Evolutionary conservation across 495 filamentous ascomycete species (phyloP).

Genomic region (Aspergillus nidulans): DNA sequence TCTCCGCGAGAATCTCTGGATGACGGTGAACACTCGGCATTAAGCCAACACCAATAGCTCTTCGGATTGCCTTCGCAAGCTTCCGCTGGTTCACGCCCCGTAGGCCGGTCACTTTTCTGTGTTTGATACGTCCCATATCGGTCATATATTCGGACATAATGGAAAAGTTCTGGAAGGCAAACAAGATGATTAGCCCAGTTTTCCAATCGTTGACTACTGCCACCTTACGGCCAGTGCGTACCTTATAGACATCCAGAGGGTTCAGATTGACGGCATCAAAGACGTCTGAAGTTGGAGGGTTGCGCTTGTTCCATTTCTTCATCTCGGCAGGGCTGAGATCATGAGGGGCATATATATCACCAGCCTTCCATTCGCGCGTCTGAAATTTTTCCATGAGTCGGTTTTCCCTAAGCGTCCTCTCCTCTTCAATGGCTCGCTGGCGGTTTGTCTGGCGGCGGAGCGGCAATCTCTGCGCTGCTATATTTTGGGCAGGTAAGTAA

Average conservation of each 20-base stretch:
- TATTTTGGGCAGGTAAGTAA: background rate
- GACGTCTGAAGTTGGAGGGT: conserved; percentile 54
- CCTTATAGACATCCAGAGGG: conserved; percentile 80
- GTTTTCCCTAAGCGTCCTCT: conserved; percentile 36
- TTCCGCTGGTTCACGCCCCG: conserved; percentile 85
- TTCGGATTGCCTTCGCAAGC: conserved; percentile 85
- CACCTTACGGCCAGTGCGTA: conserved; percentile 31
- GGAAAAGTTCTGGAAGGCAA: conserved; percentile 71
- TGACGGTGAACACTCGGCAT: conserved; percentile 91
- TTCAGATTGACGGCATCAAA: conserved; percentile 79
- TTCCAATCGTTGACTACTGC: background rate
- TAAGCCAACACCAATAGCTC: conserved; percentile 82
- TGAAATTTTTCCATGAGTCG: conserved; percentile 35
- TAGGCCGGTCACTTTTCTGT: conserved; percentile 67
- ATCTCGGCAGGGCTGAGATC: conserved; percentile 74
- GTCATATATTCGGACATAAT: conserved; percentile 89
- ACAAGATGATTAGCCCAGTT: background rate
- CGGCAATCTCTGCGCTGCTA: background rate
- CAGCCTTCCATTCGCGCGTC: conserved; percentile 57
- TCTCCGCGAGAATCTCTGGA: conserved; percentile 72
- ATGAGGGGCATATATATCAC: conserved; percentile 87
- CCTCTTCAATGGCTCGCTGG: conserved; percentile 35
- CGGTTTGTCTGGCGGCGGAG: conserved; percentile 29
- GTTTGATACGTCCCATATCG: conserved; percentile 77
- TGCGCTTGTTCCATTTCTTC: conserved; percentile 58